A percentile compares a stretch with the other conserved stretches of the same genome.
Conservation (phyloP, 257 asterid genomes). For the Oldenlandia corymbosa region DNA sequence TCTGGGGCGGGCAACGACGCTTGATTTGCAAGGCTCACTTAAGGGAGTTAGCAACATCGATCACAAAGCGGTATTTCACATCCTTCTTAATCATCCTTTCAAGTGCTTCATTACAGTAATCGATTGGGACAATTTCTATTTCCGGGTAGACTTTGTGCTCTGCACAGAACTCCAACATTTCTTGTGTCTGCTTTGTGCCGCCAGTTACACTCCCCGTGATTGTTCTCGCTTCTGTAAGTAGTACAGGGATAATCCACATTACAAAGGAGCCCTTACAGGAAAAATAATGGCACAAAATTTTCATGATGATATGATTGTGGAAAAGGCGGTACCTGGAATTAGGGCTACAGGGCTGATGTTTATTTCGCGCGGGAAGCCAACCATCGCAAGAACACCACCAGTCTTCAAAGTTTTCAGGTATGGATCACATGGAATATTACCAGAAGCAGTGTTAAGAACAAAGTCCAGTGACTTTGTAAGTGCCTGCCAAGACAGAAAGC, state of each 20-base stretch:
- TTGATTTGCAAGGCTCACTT: conserved; percentile 17
- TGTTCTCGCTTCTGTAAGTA: conserved; percentile 45
- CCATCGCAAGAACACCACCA: conserved; percentile 63
- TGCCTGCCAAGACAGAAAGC: conserved; percentile 43
- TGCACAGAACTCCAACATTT: conserved; percentile 87
- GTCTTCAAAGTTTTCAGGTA: conserved; percentile 64
- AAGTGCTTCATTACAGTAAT: conserved; percentile 65
- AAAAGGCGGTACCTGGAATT: conserved; percentile 34
- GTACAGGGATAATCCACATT: neutral
- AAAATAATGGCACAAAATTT: neutral
- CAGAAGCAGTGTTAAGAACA: conserved; percentile 75
- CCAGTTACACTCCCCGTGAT: conserved; percentile 73
- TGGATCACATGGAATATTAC: conserved; percentile 54
- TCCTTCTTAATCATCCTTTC: conserved; percentile 76
- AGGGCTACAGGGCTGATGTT: conserved; percentile 50
- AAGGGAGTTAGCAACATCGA: conserved; percentile 72
- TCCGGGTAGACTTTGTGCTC: conserved; percentile 73
- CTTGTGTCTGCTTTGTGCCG: conserved; percentile 72
- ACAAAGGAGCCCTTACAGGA: neutral
- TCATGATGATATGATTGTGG: neutral
- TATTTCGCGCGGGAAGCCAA: conserved; percentile 80
- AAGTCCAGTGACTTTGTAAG: conserved; percentile 58
- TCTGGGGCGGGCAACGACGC: neutral
- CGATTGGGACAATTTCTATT: conserved; percentile 56
- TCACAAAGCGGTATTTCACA: conserved; percentile 78